phyloP scores from a whole-genome alignment of 805 yeast species.

The Wickerhamomyces ciferrii region DNA sequence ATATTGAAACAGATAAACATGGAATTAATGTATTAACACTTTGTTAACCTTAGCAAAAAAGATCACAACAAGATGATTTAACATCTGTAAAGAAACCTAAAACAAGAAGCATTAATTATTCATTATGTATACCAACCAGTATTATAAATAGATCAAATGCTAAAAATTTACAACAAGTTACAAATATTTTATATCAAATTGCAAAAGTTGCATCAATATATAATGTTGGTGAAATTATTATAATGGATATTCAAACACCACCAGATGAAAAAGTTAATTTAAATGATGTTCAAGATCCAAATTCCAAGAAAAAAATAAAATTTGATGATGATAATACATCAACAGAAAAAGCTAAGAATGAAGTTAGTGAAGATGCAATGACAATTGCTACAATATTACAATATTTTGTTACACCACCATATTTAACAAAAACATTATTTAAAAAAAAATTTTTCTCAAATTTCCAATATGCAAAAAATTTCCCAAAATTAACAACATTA shows the following conservation, averaged over 20 bases:
- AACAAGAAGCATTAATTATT: slow-evolving; percentile 27
- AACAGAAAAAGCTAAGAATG: slow-evolving; percentile 9
- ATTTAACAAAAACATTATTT: slow-evolving; percentile 63
- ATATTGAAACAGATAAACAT: neutral
- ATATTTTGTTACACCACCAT: slow-evolving; percentile 81
- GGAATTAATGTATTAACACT: neutral
- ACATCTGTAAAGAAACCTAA: slow-evolving; percentile 1
- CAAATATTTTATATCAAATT: slow-evolving; percentile 69
- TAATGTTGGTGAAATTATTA: slow-evolving; percentile 68
- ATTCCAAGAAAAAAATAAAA: slow-evolving; percentile 23
- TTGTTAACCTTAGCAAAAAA: neutral
- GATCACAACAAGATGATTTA: slow-evolving; percentile 1
- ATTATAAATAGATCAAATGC: slow-evolving; percentile 52
- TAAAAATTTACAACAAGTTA: slow-evolving; percentile 64
- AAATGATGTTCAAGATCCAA: slow-evolving; percentile 18
- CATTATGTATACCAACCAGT: slow-evolving; percentile 72
- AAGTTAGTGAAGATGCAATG: slow-evolving; percentile 34
- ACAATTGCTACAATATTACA: slow-evolving; percentile 68
- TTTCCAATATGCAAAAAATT: slow-evolving; percentile 57
- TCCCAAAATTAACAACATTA: slow-evolving; percentile 67
- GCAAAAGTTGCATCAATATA: slow-evolving; percentile 70
- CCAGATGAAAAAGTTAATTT: slow-evolving; percentile 13
- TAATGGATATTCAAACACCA: slow-evolving; percentile 47
- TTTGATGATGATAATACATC: slow-evolving; percentile 30
- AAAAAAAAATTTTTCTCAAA: slow-evolving; percentile 37